Evolutionary conservation across 2,329 filamentous ascomycete species (phyloP).

Genomic region (Sporothrix pallida): DNA sequence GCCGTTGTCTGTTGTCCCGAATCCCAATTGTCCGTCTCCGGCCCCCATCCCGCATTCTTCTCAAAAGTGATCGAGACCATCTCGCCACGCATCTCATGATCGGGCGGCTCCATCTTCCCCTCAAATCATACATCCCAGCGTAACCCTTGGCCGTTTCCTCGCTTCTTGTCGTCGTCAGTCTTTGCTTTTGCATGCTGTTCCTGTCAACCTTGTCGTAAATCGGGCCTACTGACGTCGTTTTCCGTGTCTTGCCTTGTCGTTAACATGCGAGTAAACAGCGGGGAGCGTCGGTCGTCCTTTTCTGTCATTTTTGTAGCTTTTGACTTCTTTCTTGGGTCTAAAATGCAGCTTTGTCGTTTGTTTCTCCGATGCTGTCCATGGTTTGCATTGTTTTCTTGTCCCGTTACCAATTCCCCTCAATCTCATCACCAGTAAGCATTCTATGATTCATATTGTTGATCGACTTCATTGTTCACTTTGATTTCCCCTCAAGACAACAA

Average conservation of each 20-base stretch:
- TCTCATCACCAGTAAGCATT: no score
- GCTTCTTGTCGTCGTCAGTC: neutral
- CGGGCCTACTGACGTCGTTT: slow-evolving; percentile 18
- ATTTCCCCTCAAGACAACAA: neutral
- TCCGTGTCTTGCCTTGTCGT: neutral
- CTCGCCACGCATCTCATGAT: neutral
- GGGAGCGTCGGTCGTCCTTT: neutral
- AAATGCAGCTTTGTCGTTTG: no score
- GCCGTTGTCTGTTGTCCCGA: neutral
- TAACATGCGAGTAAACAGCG: neutral
- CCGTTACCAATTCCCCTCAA: neutral
- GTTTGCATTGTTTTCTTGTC: no score
- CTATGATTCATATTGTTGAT: neutral
- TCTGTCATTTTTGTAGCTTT: neutral
- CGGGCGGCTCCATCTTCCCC: neutral
- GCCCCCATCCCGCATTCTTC: neutral
- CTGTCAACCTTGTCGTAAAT: neutral
- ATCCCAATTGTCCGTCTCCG: slow-evolving; percentile 5
- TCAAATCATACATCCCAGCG: neutral
- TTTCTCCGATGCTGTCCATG: no score
- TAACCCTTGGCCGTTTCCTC: neutral
- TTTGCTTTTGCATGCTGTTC: neutral
- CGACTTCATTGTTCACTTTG: neutral
- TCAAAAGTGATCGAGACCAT: neutral
- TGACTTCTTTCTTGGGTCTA: no score